Conservation (phyloP, 73 alveolate species). For the Paramecium biaurelia region DNA sequence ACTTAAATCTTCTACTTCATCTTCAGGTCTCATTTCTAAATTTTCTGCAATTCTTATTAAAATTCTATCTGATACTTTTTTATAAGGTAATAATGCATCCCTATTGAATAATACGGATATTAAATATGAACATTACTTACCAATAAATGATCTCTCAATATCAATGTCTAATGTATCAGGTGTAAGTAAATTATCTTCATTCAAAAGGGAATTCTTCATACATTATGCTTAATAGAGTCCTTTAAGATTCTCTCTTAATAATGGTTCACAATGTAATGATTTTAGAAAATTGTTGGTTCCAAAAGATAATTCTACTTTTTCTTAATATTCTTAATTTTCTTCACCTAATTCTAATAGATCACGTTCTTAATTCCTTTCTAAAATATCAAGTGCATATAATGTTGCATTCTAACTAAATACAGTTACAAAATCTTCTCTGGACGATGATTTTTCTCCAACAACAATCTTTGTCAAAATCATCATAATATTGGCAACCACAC, state of each 20-base stretch:
- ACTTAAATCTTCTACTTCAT: constrained; percentile 52
- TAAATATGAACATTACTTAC: constrained; percentile 67
- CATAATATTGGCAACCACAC: constrained; percentile 77
- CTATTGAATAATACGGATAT: constrained; percentile 59
- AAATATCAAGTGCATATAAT: constrained; percentile 73
- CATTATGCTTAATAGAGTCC: constrained; percentile 58
- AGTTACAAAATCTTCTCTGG: constrained; percentile 71
- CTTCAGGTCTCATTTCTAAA: constrained; percentile 65
- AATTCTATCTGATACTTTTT: constrained; percentile 76
- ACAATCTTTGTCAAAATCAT: constrained; percentile 75
- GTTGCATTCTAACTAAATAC: constrained; percentile 78
- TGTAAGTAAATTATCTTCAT: constrained; percentile 72
- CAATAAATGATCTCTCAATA: constrained; percentile 79
- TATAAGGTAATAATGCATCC: constrained; percentile 74
- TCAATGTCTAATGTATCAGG: constrained; percentile 70
- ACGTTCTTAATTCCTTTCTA: constrained; percentile 73
- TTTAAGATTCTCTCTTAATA: constrained; percentile 63
- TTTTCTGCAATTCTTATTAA: constrained; percentile 81
- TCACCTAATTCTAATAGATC: constrained; percentile 62
- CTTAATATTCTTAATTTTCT: constrained; percentile 76
- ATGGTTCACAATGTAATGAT: constrained; percentile 64
- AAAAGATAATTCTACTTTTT: constrained; percentile 74
- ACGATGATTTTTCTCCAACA: constrained; percentile 18
- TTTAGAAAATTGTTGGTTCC: constrained; percentile 79
- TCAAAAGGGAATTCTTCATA: constrained; percentile 64